Base-by-base conservation (phyloP, 1,139 yeast genomes). In the Kodamaea sp. region DNA sequence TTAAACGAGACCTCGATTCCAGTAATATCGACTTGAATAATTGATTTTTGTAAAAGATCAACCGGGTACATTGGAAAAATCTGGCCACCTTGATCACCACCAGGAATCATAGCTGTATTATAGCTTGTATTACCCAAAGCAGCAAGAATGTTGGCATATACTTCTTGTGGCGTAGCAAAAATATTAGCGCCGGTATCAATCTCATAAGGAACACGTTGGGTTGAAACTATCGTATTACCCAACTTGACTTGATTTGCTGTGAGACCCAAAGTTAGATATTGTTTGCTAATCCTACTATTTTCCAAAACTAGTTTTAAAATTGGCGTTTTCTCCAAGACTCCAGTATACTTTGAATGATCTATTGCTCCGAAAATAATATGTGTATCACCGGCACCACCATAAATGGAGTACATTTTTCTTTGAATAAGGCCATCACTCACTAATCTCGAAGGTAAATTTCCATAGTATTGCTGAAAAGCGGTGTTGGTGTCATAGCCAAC, bases 301-400 rank as follows among this genome's bases (percentile, higher is more conserved):
- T 50, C 50, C 9, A 10, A 9, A 7, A 52, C 44, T 12, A 48
- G 49, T 27, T 40, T 37, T 12, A 43, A 36, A 5, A 58, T 44
- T 3, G 57, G 54, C n/a, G 53, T 48, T 29, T 44, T 54, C 10
- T 39, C 40, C 29, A 58, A 44, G 1, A 55, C 48, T 5, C 49
- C 57, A 2, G 35, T 35, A 38, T 38, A 55, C 9, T 48, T 49
- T 9, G 42, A 29, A 1, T 39, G 11, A 35, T 54, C 54, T n/a
- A 58, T 39, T 1, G 58, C 63, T 7, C 62, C 63, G 45, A 58
- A 58, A 0, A 53, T 37, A 12, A 56, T 41, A 6, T 45, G 37
- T 2, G 48, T 42, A 6, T 37, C 12, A 3, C 29, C 29, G 2
- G 37, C 22, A 10, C 35, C 34, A 6, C 59, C 59, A 31, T 52